phyloP scores from a whole-genome alignment of 2,329 filamentous ascomycete genomes.

The Fusarium buharicum region DNA sequence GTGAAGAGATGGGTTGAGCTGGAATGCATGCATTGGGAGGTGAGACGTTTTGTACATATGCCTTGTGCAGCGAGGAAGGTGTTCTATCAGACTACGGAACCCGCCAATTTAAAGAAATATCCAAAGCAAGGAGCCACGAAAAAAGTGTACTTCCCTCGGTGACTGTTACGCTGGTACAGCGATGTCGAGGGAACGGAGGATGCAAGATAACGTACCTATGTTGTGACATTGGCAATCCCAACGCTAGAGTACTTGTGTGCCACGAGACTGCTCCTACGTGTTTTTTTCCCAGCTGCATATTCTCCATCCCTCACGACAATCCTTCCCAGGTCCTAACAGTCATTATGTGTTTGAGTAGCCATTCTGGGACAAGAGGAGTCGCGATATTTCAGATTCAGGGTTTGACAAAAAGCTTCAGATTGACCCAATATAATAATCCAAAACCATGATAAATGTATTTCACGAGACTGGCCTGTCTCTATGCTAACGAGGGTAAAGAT shows the following conservation, averaged over 20 bases:
- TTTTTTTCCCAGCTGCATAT: not conserved
- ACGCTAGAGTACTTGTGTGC: not conserved
- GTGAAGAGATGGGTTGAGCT: conserved; percentile 19
- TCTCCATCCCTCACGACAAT: not conserved
- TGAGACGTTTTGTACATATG: conserved; percentile 43
- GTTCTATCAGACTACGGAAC: conserved; percentile 34
- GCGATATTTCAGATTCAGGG: not conserved
- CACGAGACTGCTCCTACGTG: too few species aligned
- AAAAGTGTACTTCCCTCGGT: not conserved
- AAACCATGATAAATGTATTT: conserved; percentile 19
- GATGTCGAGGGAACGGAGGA: not conserved
- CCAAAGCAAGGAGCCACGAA: not conserved
- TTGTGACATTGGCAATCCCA: not conserved
- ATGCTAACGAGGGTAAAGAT: conserved; percentile 36
- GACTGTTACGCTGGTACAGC: not conserved
- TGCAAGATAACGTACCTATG: not conserved
- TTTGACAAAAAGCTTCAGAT: conserved; percentile 7
- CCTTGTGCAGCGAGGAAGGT: conserved; percentile 29
- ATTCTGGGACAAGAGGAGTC: not conserved
- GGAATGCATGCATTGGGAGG: conserved; percentile 20
- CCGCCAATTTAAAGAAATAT: conserved; percentile 37
- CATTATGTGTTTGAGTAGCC: not conserved
- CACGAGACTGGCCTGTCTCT: conserved; percentile 28
- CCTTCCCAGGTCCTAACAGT: not conserved
- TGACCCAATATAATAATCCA: conserved; percentile 23